These are phyloP conservation scores for Actinomortierella wolfii DNA, from an alignment of 371 early-diverging fungal species.

Conservation along the genomic window DNA sequence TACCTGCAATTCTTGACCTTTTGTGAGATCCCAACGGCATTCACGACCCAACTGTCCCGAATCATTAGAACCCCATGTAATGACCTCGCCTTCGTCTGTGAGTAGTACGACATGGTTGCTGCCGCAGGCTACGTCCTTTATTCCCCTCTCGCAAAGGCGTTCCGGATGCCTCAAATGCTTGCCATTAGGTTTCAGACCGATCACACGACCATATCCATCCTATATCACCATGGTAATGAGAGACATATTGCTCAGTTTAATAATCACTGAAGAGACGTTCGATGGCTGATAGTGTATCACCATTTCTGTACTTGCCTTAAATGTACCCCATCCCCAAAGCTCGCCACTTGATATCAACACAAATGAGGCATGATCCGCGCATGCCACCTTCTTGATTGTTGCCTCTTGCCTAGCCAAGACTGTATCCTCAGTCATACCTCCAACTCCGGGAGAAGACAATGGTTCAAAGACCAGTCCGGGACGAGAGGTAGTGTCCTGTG, in stretches of 20 bases:
- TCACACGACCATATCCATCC: constrained; percentile 9
- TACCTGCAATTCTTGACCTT: too few relatives aligned
- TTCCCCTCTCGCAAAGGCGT: constrained; percentile 7
- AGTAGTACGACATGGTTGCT: constrained; percentile 31
- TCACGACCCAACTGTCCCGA: constrained; percentile 28
- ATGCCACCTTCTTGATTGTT: constrained; percentile 17
- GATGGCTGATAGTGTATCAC: too few relatives aligned
- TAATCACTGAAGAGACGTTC: too few relatives aligned
- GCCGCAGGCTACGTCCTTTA: constrained; percentile 30
- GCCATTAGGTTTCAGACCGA: constrained; percentile 4
- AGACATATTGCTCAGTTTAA: neutral
- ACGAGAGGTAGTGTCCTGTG: constrained; percentile 17
- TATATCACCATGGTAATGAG: neutral
- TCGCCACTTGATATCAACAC: constrained; percentile 24
- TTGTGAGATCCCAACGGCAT: too few relatives aligned
- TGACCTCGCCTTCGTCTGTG: constrained; percentile 14
- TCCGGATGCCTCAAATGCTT: constrained; percentile 9
- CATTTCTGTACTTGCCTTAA: constrained; percentile 10
- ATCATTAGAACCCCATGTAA: constrained; percentile 38
- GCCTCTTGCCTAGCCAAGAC: neutral
- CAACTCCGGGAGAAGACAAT: too few relatives aligned
- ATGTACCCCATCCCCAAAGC: constrained; percentile 39
- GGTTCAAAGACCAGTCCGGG: constrained; percentile 20
- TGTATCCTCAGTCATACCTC: constrained; percentile 1
- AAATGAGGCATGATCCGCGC: constrained; percentile 30